Percentiles rank a stretch among this genome's conserved stretches.
phyloP scores from a whole-genome alignment of 352 stramenopile genomes.

The Phytophthora nicotianae region DNA sequence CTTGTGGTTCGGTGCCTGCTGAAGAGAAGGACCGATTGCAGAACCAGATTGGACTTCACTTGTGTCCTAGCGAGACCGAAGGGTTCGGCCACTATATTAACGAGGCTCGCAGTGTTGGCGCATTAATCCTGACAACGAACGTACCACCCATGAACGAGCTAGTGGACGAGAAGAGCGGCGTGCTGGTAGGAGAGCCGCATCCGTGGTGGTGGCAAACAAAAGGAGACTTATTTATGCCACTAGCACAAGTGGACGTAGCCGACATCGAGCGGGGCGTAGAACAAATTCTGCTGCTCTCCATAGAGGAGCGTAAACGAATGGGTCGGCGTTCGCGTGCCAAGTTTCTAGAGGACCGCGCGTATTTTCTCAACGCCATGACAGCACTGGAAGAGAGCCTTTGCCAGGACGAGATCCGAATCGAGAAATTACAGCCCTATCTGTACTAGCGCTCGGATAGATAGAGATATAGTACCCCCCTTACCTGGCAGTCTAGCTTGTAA shows the following conservation, averaged over 20 bases:
- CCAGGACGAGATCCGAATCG: constrained; percentile 78
- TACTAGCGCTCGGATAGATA: constrained; percentile 58
- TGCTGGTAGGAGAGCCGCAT: constrained; percentile 63
- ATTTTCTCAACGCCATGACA: constrained; percentile 83
- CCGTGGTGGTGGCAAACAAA: constrained; percentile 85
- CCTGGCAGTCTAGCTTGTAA: constrained; percentile 27
- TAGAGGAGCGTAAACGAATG: constrained; percentile 79
- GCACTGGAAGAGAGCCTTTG: constrained; percentile 79
- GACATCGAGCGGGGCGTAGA: constrained; percentile 76
- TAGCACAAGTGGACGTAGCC: constrained; percentile 61
- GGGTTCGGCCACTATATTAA: constrained; percentile 90
- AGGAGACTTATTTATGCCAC: constrained; percentile 84
- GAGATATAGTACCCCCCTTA: constrained; percentile 29
- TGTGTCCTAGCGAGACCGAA: constrained; percentile 80
- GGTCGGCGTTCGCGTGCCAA: constrained; percentile 66
- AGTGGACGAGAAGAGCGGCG: constrained; percentile 69
- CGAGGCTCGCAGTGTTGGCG: constrained; percentile 73
- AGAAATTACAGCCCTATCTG: constrained; percentile 78
- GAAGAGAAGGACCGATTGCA: constrained; percentile 68
- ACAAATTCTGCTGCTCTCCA: constrained; percentile 68
- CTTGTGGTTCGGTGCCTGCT: constrained; percentile 60
- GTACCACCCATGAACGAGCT: constrained; percentile 88
- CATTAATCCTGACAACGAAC: constrained; percentile 78
- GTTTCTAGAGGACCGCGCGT: constrained; percentile 80
- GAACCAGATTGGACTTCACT: constrained; percentile 76